Evolutionary conservation across 768 basidiomycete species (phyloP), one percentile per base, ranked within the genome.

Genomic region (Leccinum longicurvipes): DNA sequence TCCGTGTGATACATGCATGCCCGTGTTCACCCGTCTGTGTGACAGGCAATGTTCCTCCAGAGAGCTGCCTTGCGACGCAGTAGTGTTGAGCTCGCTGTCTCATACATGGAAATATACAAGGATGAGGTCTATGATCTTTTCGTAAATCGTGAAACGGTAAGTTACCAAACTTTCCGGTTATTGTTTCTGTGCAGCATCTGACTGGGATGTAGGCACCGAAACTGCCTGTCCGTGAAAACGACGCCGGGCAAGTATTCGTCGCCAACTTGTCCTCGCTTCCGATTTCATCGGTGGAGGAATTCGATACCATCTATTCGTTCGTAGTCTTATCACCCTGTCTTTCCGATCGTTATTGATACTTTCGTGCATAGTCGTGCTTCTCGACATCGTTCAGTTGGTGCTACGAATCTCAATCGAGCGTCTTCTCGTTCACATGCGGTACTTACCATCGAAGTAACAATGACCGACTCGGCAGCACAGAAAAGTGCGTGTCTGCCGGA

Each of bases 401-500:
- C 89, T 8, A 96, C 93, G 2, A 89, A 88, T 56, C 78, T 94
- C 48, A 96, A 96, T 66, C 81, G 79, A 39, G 83, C 85, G 2
- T 93, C 91, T 0, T 95, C 93, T 25, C 86, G 93, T 55, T 93
- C 91, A 1, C 93, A 96, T 73, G 91, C 93, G 2, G 85, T 95
- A 29, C 74, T 95, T 32, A 89, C 88, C 4, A 80, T 96, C 44
- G 79, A 86, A 59, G 81, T 85, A 25, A 80, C 77, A 28, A 79
- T 88, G 71, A 61, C 76, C 3, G 82, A 87, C 62, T 74, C 74
- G n/a, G 64, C 63, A 7, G 73, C 76, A 31, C 77, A 84, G 66
- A 83, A 74, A 59, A 82, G 86, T 86, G 61, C 6, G 80, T 73
- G 6, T 41, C 23, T 47, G 14, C 23, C 3, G 4, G 8, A n/a